Conservation (phyloP, 345 rosid genomes). For the Carallia brachiata region DNA sequence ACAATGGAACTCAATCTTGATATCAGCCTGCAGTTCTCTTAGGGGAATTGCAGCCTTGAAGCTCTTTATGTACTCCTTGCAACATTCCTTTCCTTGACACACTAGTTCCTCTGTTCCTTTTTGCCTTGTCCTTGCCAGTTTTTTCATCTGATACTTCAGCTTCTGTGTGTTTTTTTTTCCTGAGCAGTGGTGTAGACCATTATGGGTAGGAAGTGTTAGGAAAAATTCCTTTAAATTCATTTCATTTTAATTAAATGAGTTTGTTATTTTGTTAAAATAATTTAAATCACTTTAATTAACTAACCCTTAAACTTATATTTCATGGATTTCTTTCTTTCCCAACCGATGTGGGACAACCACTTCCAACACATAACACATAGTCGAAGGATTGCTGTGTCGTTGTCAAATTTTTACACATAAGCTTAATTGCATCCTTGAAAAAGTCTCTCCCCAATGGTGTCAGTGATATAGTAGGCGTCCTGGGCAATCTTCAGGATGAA, state of each 20-base stretch:
- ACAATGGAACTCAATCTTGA: constrained; percentile 59
- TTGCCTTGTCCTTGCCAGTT: constrained; percentile 1
- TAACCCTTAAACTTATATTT: no score
- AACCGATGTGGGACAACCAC: no score
- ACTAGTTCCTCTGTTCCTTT: constrained; percentile 30
- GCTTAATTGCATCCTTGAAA: constrained; percentile 62
- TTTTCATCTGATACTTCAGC: constrained; percentile 21
- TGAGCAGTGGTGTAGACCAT: no score
- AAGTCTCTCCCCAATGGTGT: constrained; percentile 65
- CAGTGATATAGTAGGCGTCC: constrained; percentile 63
- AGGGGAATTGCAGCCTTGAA: constrained; percentile 67
- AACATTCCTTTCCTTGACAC: constrained; percentile 53
- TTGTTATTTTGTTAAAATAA: no score
- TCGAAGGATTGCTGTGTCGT: constrained; percentile 36
- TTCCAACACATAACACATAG: not conserved
- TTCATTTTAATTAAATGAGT: no score
- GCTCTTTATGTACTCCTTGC: constrained; percentile 66
- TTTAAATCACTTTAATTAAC: no score
- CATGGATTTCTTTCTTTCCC: no score
- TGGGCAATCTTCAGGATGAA: constrained; percentile 56
- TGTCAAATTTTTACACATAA: constrained; percentile 51
- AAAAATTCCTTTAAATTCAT: no score
- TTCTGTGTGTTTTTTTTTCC: not conserved
- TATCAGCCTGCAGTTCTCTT: constrained; percentile 55
- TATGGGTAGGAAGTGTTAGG: no score